Evolutionary conservation across 2,329 filamentous ascomycete genomes (phyloP).

Genomic region (Coniochaeta sp.): DNA sequence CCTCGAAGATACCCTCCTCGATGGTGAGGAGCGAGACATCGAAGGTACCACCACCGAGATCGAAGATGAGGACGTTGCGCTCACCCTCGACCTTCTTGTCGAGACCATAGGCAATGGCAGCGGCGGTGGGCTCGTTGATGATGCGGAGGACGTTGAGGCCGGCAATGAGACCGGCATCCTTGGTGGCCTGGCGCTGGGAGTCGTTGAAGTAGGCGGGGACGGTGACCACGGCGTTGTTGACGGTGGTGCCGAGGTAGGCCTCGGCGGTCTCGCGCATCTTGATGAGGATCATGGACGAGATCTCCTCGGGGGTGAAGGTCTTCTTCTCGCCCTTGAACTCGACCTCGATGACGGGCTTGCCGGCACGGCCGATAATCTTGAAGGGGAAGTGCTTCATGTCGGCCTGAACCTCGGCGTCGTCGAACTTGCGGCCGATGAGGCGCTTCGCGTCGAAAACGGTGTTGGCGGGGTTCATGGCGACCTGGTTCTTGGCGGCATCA

Average conservation of each 20-base stretch:
- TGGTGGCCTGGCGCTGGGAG: constrained; percentile 95
- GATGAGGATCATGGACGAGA: constrained; percentile 90
- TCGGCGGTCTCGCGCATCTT: constrained; percentile 99
- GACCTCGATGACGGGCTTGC: constrained; percentile 85
- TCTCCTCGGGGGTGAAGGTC: constrained; percentile 93
- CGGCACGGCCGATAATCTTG: constrained; percentile 82
- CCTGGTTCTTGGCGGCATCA: constrained; percentile 97
- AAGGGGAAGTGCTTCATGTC: constrained; percentile 99
- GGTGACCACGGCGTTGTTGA: constrained; percentile 95
- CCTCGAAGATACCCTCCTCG: constrained; percentile 98
- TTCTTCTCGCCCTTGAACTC: constrained; percentile 98
- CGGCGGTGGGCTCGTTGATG: constrained; percentile 98
- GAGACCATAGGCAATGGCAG: constrained; percentile 96
- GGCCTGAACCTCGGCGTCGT: constrained; percentile 85
- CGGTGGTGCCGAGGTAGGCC: constrained; percentile 86
- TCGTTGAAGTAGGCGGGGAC: constrained; percentile 99
- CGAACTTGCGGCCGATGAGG: constrained; percentile 94
- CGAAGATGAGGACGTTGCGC: constrained; percentile 98
- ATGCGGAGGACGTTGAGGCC: constrained; percentile 98
- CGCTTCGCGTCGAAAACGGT: constrained; percentile 98
- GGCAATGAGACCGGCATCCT: constrained; percentile 95
- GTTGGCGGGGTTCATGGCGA: constrained; percentile 95
- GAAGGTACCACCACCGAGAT: constrained; percentile 97
- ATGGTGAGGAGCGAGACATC: constrained; percentile 98
- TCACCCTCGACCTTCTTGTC: constrained; percentile 97